Evolutionary conservation across 192 early-diverging fungal genomes (phyloP), one percentile per base, ranked within the genome.

Genomic region (Podila epicladia): DNA sequence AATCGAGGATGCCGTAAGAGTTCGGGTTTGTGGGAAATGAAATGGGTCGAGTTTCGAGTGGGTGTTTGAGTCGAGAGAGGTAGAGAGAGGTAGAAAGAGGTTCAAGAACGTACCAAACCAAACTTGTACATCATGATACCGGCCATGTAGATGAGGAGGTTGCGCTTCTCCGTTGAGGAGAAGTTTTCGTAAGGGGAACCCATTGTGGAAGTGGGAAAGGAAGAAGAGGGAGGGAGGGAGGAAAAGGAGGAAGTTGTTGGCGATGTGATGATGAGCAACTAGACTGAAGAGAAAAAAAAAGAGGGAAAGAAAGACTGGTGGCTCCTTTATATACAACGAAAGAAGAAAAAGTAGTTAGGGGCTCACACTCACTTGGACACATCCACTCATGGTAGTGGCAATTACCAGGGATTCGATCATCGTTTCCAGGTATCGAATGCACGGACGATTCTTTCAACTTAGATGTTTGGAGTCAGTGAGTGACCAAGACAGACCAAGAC

Each of bases 81-180:
- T 11, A 20, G 26, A 12, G 28, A n/a, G 41, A 45, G 5, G 5
- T 11, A 20, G 26, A 12, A 19, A n/a, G 41, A 45, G 12, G 38
- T 12, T 12, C 38, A 11, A 41, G 15, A 45, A 32, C 67, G 59
- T 85, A 88, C 88, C 37, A 86, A 69, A 32, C 75, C 87, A 65
- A 89, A 89, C 75, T 88, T 88, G 75, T 87, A 89, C 64, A 70
- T 57, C 88, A 89, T 89, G 72, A 89, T 89, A 24, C 88, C 88
- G n/a, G 65, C 22, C 77, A 89, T 84, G 66, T 89, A 89, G 55
- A 89, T 67, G 57, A 82, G 48, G 48, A 89, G 53, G 67, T 89
- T 88, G 15, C 75, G 58, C 17, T 69, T 71, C 68, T 89, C 88
- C 0, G 38, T 28, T 24, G 58, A 72, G 85, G 88, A 83, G 87